Conservation (phyloP, 2,329 filamentous ascomycete genomes). For the Colletotrichum sublineola region DNA sequence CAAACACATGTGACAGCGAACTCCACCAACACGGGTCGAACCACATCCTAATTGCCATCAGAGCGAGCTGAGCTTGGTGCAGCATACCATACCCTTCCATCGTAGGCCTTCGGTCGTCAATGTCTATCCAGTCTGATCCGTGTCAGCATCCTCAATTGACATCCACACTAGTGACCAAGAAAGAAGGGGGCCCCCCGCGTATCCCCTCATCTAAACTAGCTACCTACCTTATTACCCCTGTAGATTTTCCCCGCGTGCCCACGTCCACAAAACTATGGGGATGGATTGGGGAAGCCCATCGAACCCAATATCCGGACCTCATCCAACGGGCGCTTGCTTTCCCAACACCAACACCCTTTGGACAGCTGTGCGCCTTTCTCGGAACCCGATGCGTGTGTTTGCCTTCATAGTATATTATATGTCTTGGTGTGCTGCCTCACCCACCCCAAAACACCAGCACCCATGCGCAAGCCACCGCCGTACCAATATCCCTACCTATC, state of each 20-base stretch:
- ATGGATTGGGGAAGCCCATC: conserved; percentile 35
- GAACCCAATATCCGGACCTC: background rate
- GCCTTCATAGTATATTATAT: background rate
- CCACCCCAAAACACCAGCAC: conserved; percentile 1
- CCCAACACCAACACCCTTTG: background rate
- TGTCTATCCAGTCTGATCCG: background rate
- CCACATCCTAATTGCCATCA: conserved; percentile 1
- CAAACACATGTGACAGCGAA: background rate
- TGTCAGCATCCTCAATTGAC: no score
- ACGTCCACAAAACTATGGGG: conserved; percentile 29
- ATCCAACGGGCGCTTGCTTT: background rate
- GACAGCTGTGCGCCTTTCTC: background rate
- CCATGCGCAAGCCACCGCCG: conserved; percentile 10
- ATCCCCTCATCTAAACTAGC: background rate
- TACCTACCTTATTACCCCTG: conserved; percentile 8
- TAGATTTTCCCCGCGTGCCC: conserved; percentile 36
- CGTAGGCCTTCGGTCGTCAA: background rate
- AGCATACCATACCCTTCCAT: background rate
- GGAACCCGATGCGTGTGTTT: background rate
- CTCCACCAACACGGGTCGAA: conserved; percentile 12
- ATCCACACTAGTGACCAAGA: background rate
- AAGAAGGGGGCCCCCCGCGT: background rate
- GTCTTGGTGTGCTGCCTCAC: background rate
- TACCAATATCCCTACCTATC: background rate
- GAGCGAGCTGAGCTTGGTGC: background rate